Evolutionary conservation across 163 green algal genomes (phyloP).

Genomic region (Chloromonas sp.): DNA sequence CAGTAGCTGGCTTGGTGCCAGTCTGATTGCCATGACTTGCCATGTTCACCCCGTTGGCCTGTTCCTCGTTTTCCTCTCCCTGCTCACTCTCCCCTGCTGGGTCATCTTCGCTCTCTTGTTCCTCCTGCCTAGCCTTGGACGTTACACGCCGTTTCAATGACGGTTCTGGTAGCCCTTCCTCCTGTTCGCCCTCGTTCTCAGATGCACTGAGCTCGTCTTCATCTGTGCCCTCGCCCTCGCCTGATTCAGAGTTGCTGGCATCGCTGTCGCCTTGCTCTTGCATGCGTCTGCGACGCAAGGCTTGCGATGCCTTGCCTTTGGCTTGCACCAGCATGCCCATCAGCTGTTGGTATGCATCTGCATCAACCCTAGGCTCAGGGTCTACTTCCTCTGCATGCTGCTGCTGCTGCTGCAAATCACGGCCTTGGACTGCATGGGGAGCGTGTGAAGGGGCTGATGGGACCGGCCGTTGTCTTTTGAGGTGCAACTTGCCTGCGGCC

Average conservation of each 20-base stretch:
- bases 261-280: constrained; percentile 15
- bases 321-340: constrained; percentile 24
- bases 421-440: too few relatives aligned
- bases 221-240: neutral
- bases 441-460: too few relatives aligned
- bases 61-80: neutral
- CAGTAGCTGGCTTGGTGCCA: neutral
- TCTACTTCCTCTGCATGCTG: too few relatives aligned
- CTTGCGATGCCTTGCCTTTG: neutral
- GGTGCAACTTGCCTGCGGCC: too few relatives aligned
- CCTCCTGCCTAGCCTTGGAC: neutral
- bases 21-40: neutral
- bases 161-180: neutral
- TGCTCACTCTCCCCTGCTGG: neutral
- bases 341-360: constrained; percentile 28
- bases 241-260: constrained; percentile 1
- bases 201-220: neutral
- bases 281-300: constrained; percentile 21
- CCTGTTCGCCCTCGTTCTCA: neutral
- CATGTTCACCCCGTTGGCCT: neutral
- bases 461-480: too few relatives aligned
- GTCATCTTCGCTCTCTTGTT: neutral
- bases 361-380: too few relatives aligned
- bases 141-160: neutral
- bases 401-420: too few relatives aligned